Base-by-base conservation (phyloP, 2,329 filamentous ascomycete species). In the Colletotrichum melonis region DNA sequence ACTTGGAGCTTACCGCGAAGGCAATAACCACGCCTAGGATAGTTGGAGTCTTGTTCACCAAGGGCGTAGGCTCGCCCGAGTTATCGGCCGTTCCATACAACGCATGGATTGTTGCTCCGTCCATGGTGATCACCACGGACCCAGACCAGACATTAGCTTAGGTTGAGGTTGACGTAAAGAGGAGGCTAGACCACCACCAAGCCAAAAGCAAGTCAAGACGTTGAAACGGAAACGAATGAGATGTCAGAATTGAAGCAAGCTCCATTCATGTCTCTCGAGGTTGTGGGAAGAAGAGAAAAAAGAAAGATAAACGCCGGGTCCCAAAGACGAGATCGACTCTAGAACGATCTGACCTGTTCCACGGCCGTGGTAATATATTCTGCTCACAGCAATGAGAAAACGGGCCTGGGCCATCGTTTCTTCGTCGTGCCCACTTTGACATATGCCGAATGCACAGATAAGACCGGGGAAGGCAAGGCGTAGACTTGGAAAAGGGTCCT, bases 1-100 rank as follows among this genome's bases (percentile, higher is more conserved):
- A 22, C 5, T 8, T 24, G 5, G 38, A 12, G n/a, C 74, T 14
- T 75, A 81, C 80, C 76, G 78, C 46, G 58, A 79, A 79, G 22
- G 75, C 73, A 69, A 82, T 81, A 26, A 78, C 76, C 46, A 81
- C 63, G 4, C 79, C 80, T 49, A 79, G 72, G 22, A 82, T 78
- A 24, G 78, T 79, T 52, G 74, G 74, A 8, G 67, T 74, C 63
- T 66, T 76, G 73, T 82, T 82, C 28, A 79, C 75, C 54, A 76
- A 22, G 7, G 80, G 79, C 71, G 77, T 75, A 12, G 80, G 77
- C 67, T 82, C 80, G 69, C 76, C 42, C 1, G 69, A 72, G 72
- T 74, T 74, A n/a, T 74, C 72, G 38, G 58, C 24, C 4, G 56
- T 59, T 11, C 72, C 72, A 11, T 72, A 63, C 38, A 67, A 26